phyloP scores from a whole-genome alignment of 805 yeast species.

The Candida krabiensis region DNA sequence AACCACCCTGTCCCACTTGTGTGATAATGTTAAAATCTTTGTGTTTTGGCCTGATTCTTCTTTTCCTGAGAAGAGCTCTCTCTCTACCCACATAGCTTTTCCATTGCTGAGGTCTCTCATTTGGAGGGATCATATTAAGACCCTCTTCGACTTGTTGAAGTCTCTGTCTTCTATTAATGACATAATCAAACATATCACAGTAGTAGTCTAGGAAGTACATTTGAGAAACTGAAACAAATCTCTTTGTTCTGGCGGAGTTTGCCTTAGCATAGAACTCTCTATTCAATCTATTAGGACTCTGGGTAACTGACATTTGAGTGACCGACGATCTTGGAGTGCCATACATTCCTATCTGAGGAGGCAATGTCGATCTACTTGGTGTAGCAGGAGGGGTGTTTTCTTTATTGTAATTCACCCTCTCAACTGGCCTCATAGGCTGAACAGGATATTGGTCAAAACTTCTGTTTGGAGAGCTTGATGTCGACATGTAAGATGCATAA shows the following conservation, averaged over 20 bases:
- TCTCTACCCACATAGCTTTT: conserved; percentile 80
- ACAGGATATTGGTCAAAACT: conserved; percentile 25
- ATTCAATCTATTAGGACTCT: conserved; percentile 26
- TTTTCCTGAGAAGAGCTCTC: conserved; percentile 77
- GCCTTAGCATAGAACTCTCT: conserved; percentile 58
- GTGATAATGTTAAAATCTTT: conserved; percentile 96
- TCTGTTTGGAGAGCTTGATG: conserved; percentile 31
- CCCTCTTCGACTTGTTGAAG: conserved; percentile 65
- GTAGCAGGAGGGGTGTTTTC: conserved; percentile 39
- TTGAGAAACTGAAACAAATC: conserved; percentile 89
- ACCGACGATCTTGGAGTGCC: conserved; percentile 25
- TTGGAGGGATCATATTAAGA: conserved; percentile 35
- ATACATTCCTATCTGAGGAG: conserved; percentile 19
- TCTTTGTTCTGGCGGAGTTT: conserved; percentile 70
- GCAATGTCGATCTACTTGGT: conserved; percentile 23
- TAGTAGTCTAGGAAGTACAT: conserved; percentile 93
- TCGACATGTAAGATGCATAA: conserved; percentile 29
- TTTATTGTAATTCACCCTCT: conserved; percentile 40
- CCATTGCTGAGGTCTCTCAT: conserved; percentile 62
- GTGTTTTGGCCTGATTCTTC: conserved; percentile 89
- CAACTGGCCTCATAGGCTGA: conserved; percentile 23
- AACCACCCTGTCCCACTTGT: conserved; percentile 99
- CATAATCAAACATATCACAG: conserved; percentile 93
- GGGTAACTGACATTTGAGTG: conserved; percentile 21
- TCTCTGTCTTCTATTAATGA: conserved; percentile 82